Evolutionary conservation across 169 alveolate genomes (phyloP), one percentile per base, ranked within the genome.

Genomic region (Toxoplasma gondii): DNA sequence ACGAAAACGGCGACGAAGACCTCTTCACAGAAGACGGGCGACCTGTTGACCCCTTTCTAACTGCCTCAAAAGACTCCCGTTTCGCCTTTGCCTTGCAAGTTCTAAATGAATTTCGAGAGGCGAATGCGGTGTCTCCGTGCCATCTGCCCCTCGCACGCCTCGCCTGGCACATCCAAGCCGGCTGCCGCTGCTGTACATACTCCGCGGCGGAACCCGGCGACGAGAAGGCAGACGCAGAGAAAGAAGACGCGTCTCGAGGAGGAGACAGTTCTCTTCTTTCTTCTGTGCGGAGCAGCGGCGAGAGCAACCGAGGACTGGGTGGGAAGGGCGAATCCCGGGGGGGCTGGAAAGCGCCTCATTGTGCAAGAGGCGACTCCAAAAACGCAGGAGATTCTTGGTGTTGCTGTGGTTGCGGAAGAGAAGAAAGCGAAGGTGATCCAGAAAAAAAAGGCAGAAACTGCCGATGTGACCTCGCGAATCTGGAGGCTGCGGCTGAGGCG

Each of bases 91-190:
- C 86, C 2, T 45, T 78, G 2, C 86, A 38, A n/a, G 43, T 78
- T n/a, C 2, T 78, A 27, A 78, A n/a, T 41, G 86, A n/a, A 2
- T 19, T 78, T n/a, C 45, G 45, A n/a, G 86, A 78, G 10, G 86
- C 86, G 29, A 19, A 4, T 17, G 86, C 44, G 45, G 39, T 7
- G 39, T 9, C 39, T 22, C 29, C 27, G 29, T 1, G 86, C 43
- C 27, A 78, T 27, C 43, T 78, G 2, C 39, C 86, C 45, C n/a
- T 78, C 44, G 2, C 86, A 31, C 86, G 86, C 24, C 49, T 78
- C 86, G 86, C 86, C 86, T 78, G 86, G 86, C 86, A 78, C 44
- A n/a, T 78, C 49, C 49, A 78, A n/a, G 45, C 49, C 12, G 86
- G 86, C 49, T 78, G 86, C n/a, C 45, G 86, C 45, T n/a, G 86